A percentile compares a stretch with the other conserved stretches of the same genome.
Conservation (phyloP, 2,329 filamentous ascomycete species). For the Stemphylium vesicarium region DNA sequence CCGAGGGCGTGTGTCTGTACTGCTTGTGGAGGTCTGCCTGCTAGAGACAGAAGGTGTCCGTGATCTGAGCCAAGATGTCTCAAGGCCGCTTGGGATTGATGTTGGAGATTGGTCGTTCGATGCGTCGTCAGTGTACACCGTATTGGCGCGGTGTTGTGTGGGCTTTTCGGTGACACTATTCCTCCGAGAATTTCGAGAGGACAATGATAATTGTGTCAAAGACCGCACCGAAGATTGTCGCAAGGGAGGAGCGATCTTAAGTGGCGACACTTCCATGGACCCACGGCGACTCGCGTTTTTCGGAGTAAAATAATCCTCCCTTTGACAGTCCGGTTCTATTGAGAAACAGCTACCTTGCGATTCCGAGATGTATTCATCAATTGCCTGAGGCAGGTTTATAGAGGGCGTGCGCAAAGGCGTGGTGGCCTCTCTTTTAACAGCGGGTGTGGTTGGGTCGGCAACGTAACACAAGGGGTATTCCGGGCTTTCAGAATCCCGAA, state of each 20-base stretch:
- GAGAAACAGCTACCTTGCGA: constrained; percentile 14
- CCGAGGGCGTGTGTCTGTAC: constrained; percentile 20
- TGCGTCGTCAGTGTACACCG: constrained; percentile 50
- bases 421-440: constrained; percentile 20
- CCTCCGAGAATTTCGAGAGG: constrained; percentile 34
- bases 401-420: constrained; percentile 20
- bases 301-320: constrained; percentile 48
- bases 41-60: constrained; percentile 20
- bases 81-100: constrained; percentile 19
- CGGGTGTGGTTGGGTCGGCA: constrained; percentile 51
- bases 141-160: constrained; percentile 42
- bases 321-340: constrained; percentile 57
- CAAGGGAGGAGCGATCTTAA: constrained; percentile 32
- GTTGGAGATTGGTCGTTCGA: constrained; percentile 30
- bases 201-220: constrained; percentile 38
- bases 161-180: constrained; percentile 37
- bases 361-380: constrained; percentile 22
- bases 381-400: constrained; percentile 19
- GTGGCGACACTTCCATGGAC: constrained; percentile 40
- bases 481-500: constrained; percentile 62
- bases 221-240: constrained; percentile 47
- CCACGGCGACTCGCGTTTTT: constrained; percentile 32
- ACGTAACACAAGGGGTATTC: constrained; percentile 66
- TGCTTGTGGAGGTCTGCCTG: constrained; percentile 16
- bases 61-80: constrained; percentile 30